These are phyloP conservation scores for Pseudocercospora cruenta DNA, from an alignment of 2,329 filamentous ascomycete species.

Conservation along the genomic window DNA sequence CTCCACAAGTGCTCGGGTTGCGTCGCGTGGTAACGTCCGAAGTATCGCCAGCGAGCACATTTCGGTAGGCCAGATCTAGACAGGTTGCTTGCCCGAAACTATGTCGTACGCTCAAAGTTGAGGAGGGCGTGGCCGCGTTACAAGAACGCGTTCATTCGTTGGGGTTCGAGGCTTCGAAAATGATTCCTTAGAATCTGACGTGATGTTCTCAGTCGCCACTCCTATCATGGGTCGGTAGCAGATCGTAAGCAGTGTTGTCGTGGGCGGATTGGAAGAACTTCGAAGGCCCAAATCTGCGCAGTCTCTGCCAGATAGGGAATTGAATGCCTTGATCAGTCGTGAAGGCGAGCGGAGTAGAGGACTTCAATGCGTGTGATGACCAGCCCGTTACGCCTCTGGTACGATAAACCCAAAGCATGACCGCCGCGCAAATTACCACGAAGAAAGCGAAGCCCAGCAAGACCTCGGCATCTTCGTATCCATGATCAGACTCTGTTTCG, in stretches of 20 bases:
- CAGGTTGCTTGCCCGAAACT: neutral
- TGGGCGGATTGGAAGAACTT: neutral
- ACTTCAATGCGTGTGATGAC: neutral
- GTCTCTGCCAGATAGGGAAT: neutral
- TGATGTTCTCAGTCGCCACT: neutral
- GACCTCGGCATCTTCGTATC: conserved; percentile 10
- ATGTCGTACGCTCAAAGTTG: neutral
- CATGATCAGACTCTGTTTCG: neutral
- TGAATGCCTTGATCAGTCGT: conserved; percentile 1
- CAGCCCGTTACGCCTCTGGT: neutral
- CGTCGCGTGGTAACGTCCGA: conserved; percentile 6
- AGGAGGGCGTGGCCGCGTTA: neutral
- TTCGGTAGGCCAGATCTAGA: neutral
- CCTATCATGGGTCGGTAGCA: neutral
- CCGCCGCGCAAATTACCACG: conserved; percentile 1
- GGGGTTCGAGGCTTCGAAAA: neutral
- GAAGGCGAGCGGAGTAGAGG: neutral
- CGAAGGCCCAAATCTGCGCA: neutral
- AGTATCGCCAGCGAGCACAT: conserved; percentile 1
- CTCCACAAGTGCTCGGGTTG: conserved; percentile 1
- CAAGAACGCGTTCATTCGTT: neutral
- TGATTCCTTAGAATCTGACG: neutral
- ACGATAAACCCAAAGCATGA: conserved; percentile 4
- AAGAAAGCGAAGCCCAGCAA: conserved; percentile 11
- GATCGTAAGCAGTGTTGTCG: neutral